Evolutionary conservation across 164 flowering plant genomes (phyloP), one percentile per base, ranked within the genome.

Genomic region (Magnolia kwangsiensis): DNA sequence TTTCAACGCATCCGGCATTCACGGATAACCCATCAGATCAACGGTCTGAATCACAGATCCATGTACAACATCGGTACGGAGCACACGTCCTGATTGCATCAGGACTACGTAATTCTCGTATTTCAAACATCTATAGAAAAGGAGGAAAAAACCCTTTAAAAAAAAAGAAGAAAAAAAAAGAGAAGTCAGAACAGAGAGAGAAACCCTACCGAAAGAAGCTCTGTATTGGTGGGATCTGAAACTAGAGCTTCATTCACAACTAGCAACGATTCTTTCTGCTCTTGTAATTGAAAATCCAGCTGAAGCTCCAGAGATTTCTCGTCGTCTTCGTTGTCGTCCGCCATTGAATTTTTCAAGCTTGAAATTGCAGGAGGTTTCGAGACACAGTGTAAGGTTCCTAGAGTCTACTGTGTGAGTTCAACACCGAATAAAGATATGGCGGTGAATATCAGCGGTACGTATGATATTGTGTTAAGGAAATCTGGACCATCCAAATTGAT

Each of bases 251-350:
- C 87, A 23, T 85, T 63, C 2, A 96, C 31, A 61, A 86, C 88
- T 8, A 81, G 50, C 8, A 96, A 82, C 0, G 98, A 91, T 16
- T 90, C 98, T 63, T 73, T 86, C 71, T 96, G 99, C 70, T 94
- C 99, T 10, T 86, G 78, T 68, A 96, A 83, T 79, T 94, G 99
- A 68, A 85, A 75, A 78, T 94, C 93, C 21, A 96, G 84, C 85
- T 92, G 94, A 18, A 70, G 59, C 85, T 96, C 99, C 51, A 96
- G 79, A 74, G 71, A 76, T 72, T 78, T 84, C 82, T 89, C 96
- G 68, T 93, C 97, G 7, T 84, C 88, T 8, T 70, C 72, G 23
- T 23, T 18, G 20, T 63, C 70, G 78, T 82, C 79, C 83, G 88
- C 94, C 98, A 91, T 94, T 75, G 80, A 9, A 61, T 37, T 37